A percentile compares a stretch with the other conserved stretches of the same genome.
These are phyloP conservation scores for Simplicillium sp. DNA, from an alignment of 2,329 filamentous ascomycete genomes.

Conservation along the genomic window DNA sequence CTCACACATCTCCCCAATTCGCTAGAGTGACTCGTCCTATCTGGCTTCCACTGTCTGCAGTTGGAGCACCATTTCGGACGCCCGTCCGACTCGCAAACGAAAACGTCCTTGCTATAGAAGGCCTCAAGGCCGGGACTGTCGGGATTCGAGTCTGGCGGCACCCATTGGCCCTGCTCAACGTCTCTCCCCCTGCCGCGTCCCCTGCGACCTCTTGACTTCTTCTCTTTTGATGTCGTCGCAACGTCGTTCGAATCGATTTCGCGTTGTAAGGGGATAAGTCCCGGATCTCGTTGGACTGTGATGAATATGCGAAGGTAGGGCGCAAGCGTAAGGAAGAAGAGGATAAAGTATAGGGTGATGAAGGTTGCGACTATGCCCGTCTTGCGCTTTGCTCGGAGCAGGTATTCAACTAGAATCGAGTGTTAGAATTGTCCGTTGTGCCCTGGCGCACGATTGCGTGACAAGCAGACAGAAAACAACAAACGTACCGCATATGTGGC, in stretches of 20 bases:
- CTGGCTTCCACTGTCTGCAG: constrained; percentile 81
- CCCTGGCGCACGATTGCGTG: constrained; percentile 1
- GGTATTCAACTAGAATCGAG: constrained; percentile 53
- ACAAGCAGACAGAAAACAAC: constrained; percentile 1
- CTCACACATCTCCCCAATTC: constrained; percentile 72
- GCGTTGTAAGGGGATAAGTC: constrained; percentile 54
- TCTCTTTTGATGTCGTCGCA: constrained; percentile 16
- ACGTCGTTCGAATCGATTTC: constrained; percentile 7
- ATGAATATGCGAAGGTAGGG: constrained; percentile 65
- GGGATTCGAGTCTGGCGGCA: constrained; percentile 34
- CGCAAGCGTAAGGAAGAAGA: constrained; percentile 56
- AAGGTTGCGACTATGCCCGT: constrained; percentile 56
- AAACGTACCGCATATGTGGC: constrained; percentile 55
- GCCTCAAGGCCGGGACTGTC: constrained; percentile 60
- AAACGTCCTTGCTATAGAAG: constrained; percentile 77
- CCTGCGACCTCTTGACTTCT: constrained; percentile 9
- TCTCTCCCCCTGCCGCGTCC: constrained; percentile 8
- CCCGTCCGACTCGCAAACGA: constrained; percentile 74
- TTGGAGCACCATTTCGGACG: constrained; percentile 78
- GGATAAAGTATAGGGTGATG: constrained; percentile 61
- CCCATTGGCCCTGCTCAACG: constrained; percentile 20
- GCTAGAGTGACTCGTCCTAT: constrained; percentile 78
- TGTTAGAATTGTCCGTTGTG: constrained; percentile 4
- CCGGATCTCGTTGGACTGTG: constrained; percentile 60
- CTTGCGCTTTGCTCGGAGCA: constrained; percentile 42